Conservation (phyloP, 202 grass and related monocot species). For the Zizania palustris region DNA sequence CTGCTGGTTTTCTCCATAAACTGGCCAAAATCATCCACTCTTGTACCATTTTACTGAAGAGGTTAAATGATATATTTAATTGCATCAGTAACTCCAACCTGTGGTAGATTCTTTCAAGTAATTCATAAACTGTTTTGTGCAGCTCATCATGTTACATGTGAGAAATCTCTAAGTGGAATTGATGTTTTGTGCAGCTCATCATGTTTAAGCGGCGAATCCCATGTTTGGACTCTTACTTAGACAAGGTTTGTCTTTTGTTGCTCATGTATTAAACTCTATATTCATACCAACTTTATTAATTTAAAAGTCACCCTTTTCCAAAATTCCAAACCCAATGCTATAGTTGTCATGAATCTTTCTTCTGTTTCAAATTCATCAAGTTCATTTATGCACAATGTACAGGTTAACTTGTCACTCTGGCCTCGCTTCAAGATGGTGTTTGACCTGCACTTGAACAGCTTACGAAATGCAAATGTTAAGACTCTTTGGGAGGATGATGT, state of each 20-base stretch:
- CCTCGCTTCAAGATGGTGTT: conserved; percentile 99
- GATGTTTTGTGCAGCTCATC: conserved; percentile 75
- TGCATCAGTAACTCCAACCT: background rate
- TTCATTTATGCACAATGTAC: conserved; percentile 37
- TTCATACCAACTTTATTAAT: background rate
- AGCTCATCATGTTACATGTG: conserved; percentile 8
- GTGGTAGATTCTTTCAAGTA: conserved; percentile 12
- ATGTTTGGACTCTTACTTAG: conserved; percentile 95
- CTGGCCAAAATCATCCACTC: background rate
- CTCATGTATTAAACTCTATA: conserved; percentile 19
- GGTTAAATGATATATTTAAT: background rate
- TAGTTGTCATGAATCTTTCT: conserved; percentile 10
- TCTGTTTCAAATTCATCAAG: conserved; percentile 13
- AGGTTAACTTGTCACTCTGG: conserved; percentile 96
- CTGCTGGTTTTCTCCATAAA: conserved; percentile 18
- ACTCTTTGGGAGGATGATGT: conserved; percentile 96
- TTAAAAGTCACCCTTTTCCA: background rate
- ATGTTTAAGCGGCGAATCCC: conserved; percentile 95
- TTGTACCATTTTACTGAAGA: background rate
- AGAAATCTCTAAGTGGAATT: conserved; percentile 48
- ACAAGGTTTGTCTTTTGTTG: conserved; percentile 69
- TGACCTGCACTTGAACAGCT: conserved; percentile 91
- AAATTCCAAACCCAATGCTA: background rate
- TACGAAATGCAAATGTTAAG: conserved; percentile 89
- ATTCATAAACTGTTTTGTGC: conserved; percentile 12